These are phyloP conservation scores for Solanum arcanum DNA, from an alignment of 257 asterid genomes.

Conservation along the genomic window DNA sequence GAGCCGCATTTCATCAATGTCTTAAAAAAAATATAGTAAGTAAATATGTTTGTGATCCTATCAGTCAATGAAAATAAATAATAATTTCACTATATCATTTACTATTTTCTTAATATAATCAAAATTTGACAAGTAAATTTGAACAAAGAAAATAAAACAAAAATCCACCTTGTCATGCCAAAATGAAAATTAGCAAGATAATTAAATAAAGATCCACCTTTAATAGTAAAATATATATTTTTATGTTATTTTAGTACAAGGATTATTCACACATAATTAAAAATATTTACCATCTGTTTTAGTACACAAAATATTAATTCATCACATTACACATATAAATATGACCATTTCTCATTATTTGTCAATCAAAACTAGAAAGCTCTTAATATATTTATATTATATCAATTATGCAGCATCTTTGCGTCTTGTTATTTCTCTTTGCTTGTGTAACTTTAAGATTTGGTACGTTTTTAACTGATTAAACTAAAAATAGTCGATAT, in stretches of 20 bases:
- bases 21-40: background rate
- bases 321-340: background rate
- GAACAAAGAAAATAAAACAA: no score
- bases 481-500: no score
- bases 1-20: background rate
- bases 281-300: background rate
- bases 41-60: no score
- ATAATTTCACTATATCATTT: no score
- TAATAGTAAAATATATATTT: background rate
- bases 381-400: background rate
- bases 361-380: background rate
- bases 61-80: background rate
- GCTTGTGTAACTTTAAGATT: background rate
- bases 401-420: background rate
- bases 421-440: background rate
- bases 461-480: background rate
- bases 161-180: background rate
- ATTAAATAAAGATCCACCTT: background rate
- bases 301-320: background rate
- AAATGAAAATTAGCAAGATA: background rate
- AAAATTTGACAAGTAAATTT: background rate
- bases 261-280: background rate
- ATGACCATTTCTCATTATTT: background rate
- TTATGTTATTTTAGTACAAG: background rate
- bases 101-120: rapidly evolving